Base-by-base conservation (phyloP, 371 early-diverging fungal genomes). In the Basidiobolus meristosporus region DNA sequence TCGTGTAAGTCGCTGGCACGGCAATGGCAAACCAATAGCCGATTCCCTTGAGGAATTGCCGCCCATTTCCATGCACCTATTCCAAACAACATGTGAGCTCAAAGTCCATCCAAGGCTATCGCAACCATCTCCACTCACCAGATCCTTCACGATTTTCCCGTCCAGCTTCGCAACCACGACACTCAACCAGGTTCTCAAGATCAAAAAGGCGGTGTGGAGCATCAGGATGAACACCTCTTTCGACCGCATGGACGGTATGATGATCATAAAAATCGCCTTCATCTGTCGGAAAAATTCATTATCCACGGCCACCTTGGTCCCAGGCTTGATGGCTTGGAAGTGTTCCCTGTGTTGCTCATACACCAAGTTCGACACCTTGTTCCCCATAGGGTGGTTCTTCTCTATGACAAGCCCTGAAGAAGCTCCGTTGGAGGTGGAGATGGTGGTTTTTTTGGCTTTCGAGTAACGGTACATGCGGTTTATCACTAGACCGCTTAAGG, bases 1-100 rank as follows among this genome's bases (percentile, higher is more conserved):
- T 96, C 15, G 93, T 93, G 55, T 93, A 96, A 5, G 92, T 92
- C 11, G 96, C 96, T 18, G 96, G 96, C 9, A 96, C 57, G 17
- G 93, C 91, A 44, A 96, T 81, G 19, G 78, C 80, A 67, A 96
- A 93, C 96, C 96, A 96, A 48, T 83, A 78, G 10, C 65, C 67
- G 7, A 84, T 54, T 12, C 80, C 80, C 1, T 61, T 54, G 30
- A 73, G 54, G 43, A 76, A 79, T 41, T 57, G 57, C 48, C 65
- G 60, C 14, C 74, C 74, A 47, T 71, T 66, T 14, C 65, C 75
- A 26, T 67, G 69, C 28, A 63, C 59, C 61, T 61, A 42, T 30
- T 11, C 17, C 16, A 3, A 34, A 18, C 28, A 7, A 40, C 9
- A 16, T 9, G 17, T 17, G 29, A 14, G 43, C 20, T 17, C 20